These are phyloP conservation scores for Fusarium fracticaudum DNA, from an alignment of 2,329 filamentous ascomycete genomes.

Conservation along the genomic window DNA sequence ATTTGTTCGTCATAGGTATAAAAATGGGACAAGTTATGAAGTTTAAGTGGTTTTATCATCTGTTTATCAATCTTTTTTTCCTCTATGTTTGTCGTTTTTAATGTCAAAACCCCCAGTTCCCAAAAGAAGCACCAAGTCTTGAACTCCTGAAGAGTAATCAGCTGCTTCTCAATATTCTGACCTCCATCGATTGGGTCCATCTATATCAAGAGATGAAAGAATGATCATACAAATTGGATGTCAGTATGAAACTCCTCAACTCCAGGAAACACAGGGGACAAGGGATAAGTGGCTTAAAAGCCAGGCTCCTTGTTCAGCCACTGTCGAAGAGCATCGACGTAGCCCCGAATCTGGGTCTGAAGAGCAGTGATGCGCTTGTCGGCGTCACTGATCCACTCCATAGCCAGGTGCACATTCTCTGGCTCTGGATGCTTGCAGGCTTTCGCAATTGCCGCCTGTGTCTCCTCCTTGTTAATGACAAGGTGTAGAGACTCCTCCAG, in stretches of 20 bases:
- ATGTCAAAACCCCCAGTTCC: neutral
- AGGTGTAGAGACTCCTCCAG: neutral
- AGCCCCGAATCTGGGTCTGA: neutral
- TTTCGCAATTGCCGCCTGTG: neutral
- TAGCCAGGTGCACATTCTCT: rapidly evolving
- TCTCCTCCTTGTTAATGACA: neutral
- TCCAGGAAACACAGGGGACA: neutral
- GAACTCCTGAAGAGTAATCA: neutral
- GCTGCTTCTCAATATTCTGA: neutral
- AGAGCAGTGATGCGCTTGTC: neutral
- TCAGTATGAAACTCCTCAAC: neutral
- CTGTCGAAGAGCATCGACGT: neutral
- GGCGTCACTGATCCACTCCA: neutral
- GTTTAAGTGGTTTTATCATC: neutral
- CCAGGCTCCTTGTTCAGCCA: neutral
- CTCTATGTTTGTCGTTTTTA: neutral
- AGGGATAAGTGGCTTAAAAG: neutral
- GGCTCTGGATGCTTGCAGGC: neutral
- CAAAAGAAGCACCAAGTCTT: neutral
- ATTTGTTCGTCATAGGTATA: constrained; percentile 26
- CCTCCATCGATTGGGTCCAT: neutral
- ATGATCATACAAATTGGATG: neutral
- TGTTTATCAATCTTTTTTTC: neutral
- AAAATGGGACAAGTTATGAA: neutral
- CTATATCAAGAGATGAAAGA: neutral